Conservation (phyloP, 164 flowering plant species). For the Aristolochia californica region DNA sequence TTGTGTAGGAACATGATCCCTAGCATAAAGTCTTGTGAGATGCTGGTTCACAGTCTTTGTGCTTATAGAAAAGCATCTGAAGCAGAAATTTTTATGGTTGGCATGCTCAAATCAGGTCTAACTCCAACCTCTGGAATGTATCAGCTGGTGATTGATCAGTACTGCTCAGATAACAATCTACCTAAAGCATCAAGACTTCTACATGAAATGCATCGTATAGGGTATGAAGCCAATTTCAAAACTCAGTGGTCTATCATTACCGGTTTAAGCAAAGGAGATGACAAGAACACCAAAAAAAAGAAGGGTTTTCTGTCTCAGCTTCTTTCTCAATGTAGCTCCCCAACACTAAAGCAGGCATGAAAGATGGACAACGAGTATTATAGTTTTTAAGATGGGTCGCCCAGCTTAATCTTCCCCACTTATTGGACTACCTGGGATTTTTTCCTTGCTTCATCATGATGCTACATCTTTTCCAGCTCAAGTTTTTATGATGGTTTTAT, state of each 20-base stretch:
- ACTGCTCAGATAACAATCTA: slow-evolving; percentile 35
- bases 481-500: too few species aligned
- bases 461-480: too few species aligned
- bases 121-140: slow-evolving; percentile 48
- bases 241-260: slow-evolving; percentile 88
- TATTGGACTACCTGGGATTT: too few species aligned
- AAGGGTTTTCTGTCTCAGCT: slow-evolving; percentile 64
- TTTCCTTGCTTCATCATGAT: too few species aligned
- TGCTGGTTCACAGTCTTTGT: slow-evolving; percentile 36
- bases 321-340: slow-evolving; percentile 59
- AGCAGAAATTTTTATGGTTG: slow-evolving; percentile 40
- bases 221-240: slow-evolving; percentile 64
- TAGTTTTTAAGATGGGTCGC: too few species aligned
- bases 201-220: slow-evolving; percentile 56
- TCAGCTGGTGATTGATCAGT: slow-evolving; percentile 35
- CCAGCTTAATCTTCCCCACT: too few species aligned
- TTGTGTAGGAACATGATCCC: slow-evolving; percentile 43
- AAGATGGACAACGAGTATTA: slow-evolving; percentile 3
- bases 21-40: slow-evolving; percentile 35
- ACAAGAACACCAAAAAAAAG: slow-evolving; percentile 18
- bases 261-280: slow-evolving; percentile 36
- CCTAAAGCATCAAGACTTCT: slow-evolving; percentile 52
- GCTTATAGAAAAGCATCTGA: slow-evolving; percentile 31
- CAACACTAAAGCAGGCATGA: slow-evolving; percentile 7
- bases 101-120: slow-evolving; percentile 43